phyloP scores from a whole-genome alignment of 108 stramenopile species.

The Pseudonitzschia multistriata region DNA sequence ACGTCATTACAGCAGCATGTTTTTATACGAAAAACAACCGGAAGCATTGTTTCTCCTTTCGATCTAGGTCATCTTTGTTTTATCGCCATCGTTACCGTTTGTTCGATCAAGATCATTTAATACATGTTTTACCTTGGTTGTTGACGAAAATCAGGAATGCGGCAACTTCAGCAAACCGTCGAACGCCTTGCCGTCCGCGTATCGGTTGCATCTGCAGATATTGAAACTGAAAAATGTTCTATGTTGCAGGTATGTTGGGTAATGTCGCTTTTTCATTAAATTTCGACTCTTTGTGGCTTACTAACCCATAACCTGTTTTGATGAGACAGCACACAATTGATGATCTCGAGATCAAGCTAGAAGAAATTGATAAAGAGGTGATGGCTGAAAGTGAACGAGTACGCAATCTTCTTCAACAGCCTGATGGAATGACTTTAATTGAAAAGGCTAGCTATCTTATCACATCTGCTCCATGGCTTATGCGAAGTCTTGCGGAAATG shows the following conservation, averaged over 20 bases:
- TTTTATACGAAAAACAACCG: background rate
- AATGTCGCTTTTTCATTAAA: background rate
- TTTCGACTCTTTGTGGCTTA: background rate
- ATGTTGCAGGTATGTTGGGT: conserved; percentile 27
- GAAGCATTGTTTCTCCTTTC: background rate
- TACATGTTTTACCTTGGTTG: no score
- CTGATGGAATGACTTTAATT: conserved; percentile 31
- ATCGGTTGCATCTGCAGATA: conserved; percentile 28
- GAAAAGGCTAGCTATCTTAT: conserved; percentile 28
- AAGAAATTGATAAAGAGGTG: conserved; percentile 35
- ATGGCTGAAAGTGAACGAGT: conserved; percentile 18
- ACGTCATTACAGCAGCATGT: background rate
- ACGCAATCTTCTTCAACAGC: conserved; percentile 25
- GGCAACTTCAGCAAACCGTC: conserved; percentile 60
- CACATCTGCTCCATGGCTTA: conserved; percentile 44
- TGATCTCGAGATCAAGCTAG: conserved; percentile 33
- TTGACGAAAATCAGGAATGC: conserved; percentile 37
- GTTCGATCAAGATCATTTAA: no score
- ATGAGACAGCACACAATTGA: conserved; percentile 16
- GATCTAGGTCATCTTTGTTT: background rate
- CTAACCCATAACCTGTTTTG: background rate
- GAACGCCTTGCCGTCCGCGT: conserved; percentile 57
- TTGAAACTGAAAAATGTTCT: conserved; percentile 35
- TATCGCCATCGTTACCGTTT: no score
- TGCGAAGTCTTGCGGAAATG: conserved; percentile 31